Conservation (phyloP, 352 stramenopile species). For the Globisporangium acanthophoron region DNA sequence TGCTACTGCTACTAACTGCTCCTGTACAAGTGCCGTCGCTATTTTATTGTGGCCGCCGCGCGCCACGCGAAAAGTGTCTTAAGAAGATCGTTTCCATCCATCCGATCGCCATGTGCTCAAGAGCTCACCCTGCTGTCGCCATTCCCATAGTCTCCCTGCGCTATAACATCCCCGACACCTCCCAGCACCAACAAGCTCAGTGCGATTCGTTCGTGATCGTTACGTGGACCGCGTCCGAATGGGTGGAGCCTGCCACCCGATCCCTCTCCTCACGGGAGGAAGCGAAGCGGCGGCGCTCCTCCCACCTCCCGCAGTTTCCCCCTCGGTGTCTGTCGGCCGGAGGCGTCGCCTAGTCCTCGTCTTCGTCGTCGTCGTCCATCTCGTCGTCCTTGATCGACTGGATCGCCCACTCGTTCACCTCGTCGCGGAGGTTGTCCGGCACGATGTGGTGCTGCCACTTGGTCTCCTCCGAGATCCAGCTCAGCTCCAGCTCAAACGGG, state of each 20-base stretch:
- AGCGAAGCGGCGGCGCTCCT: not conserved
- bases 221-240: not conserved
- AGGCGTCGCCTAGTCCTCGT: conserved; percentile 43
- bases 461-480: conserved; percentile 95
- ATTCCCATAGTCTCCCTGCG: not conserved
- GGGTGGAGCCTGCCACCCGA: not conserved
- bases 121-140: not conserved
- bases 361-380: conserved; percentile 83
- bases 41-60: not conserved
- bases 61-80: not conserved
- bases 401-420: conserved; percentile 80
- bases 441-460: conserved; percentile 95
- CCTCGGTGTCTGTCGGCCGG: not conserved
- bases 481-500: conserved; percentile 98
- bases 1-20: not conserved
- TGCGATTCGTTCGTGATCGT: not conserved
- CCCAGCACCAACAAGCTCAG: not conserved
- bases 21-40: not conserved
- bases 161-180: not conserved
- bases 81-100: not conserved
- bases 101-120: too few species aligned
- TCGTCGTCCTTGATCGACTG: conserved; percentile 86
- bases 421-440: conserved; percentile 84
- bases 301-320: not conserved
- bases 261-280: not conserved